Base-by-base conservation (phyloP, 2,329 filamentous ascomycete genomes). In the Diaporthe sp. region DNA sequence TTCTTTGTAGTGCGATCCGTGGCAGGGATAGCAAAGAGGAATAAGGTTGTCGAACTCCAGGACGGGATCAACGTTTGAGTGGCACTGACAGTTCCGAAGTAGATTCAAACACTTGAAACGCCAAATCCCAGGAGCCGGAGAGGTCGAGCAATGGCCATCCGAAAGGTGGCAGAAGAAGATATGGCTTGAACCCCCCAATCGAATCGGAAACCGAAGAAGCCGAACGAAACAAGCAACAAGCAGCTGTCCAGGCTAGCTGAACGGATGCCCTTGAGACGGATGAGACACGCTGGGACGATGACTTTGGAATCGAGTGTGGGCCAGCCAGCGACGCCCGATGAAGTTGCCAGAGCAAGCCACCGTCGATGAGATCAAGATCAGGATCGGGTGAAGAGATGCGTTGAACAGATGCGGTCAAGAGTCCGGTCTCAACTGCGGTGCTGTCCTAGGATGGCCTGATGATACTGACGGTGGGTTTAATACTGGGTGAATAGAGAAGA, bases 51-150 rank as follows among this genome's bases (percentile, higher is more conserved):
- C 79, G 80, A 80, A 81, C 76, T 80, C 81, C 80, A 81, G 79
- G 77, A 80, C 79, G 80, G 81, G 83, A 85, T 84, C 83, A 82
- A 83, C 82, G 81, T 83, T 84, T 83, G 81, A 83, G 79, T 83
- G 80, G 83, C 81, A 83, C 81, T 82, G 82, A 83, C 81, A 79
- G 78, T 80, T 80, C 79, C 79, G 80, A 81, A 78, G 80, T 79
- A 79, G 80, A 82, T 84, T 83, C 82, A 85, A 84, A 85, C 83
- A 80, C 80, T 82, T 83, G 82, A 85, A 85, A 85, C 84, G 81
- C 81, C 80, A 79, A 77, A 80, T 81, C 81, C 80, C 80, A 80
- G 81, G 80, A 79, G 79, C 77, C 76, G 76, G 75, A 80, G 77
- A 78, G 74, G 73, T 77, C 78, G 78, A 78, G 75, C 49, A 60